Percentiles rank a stretch among this genome's conserved stretches.
Evolutionary conservation across 306 rosid species (phyloP).

Genomic region (Acacia melanoxylon): DNA sequence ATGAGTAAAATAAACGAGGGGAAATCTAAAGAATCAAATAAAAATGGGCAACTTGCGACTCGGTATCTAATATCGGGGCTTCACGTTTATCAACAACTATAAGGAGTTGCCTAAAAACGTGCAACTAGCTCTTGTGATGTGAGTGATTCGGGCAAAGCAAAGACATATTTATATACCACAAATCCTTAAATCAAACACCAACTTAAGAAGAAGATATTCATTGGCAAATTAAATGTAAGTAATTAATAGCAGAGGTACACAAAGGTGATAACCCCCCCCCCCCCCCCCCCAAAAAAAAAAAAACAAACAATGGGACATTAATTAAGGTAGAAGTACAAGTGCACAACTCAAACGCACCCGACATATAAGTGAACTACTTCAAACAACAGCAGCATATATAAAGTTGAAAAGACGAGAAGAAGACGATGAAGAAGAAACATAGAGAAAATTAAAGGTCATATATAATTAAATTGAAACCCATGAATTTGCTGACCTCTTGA

Average conservation of each 20-base stretch:
- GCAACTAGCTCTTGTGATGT: neutral
- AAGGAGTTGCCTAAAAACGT: neutral
- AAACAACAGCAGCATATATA: too few species aligned
- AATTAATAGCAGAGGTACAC: neutral
- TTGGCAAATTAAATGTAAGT: neutral
- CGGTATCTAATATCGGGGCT: neutral
- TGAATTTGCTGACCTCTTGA: too few species aligned
- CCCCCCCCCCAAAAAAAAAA: too few species aligned
- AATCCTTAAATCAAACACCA: constrained; percentile 8
- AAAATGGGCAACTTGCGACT: neutral
- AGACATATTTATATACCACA: neutral
- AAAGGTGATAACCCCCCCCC: neutral
- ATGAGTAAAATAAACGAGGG: neutral
- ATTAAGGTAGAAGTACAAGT: too few species aligned
- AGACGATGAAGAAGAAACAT: too few species aligned
- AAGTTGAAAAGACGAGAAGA: too few species aligned
- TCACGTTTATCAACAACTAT: neutral
- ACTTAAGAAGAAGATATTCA: neutral
- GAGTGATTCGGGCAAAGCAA: neutral
- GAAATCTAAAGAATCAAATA: neutral
- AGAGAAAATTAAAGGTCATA: too few species aligned
- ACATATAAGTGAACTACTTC: too few species aligned
- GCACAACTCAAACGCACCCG: too few species aligned
- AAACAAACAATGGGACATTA: constrained; percentile 28
- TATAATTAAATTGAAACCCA: too few species aligned